Percentiles rank a stretch among this genome's conserved stretches.
phyloP scores from a whole-genome alignment of 345 rosid species.

The Syzygium jambos region DNA sequence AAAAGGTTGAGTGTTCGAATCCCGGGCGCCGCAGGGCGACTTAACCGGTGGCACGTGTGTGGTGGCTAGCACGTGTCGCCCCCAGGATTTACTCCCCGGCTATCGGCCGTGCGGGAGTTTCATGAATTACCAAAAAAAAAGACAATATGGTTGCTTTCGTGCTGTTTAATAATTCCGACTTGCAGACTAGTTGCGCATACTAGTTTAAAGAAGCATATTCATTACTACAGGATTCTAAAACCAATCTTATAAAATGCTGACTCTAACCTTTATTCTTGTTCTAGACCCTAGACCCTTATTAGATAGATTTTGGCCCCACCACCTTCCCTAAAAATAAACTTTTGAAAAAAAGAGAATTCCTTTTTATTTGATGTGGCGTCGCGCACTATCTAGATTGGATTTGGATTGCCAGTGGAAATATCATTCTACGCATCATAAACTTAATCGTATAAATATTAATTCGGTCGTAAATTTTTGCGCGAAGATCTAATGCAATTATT shows the following conservation, averaged over 20 bases:
- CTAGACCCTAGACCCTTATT: background rate
- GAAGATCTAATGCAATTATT: too few relatives aligned
- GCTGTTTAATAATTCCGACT: background rate
- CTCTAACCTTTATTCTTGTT: background rate
- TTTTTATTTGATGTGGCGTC: background rate
- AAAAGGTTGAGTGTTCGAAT: too few relatives aligned
- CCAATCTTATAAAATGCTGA: background rate
- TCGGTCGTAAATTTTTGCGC: rapidly evolving
- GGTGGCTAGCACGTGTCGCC: too few relatives aligned
- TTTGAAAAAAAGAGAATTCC: background rate
- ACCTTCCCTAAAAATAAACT: background rate
- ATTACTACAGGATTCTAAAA: background rate
- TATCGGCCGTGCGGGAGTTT: too few relatives aligned
- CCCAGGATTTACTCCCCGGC: too few relatives aligned
- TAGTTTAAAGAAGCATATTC: background rate
- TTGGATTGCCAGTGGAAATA: background rate
- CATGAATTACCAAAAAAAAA: too few relatives aligned
- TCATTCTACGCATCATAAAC: too few relatives aligned
- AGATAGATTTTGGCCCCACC: background rate
- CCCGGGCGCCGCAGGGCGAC: too few relatives aligned
- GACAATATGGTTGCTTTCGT: background rate
- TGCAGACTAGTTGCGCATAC: background rate
- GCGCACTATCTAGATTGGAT: background rate
- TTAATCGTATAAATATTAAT: background rate
- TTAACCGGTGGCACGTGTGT: too few relatives aligned